Conservation (phyloP, 2,329 filamentous ascomycete species). For the Colletotrichum tabaci region DNA sequence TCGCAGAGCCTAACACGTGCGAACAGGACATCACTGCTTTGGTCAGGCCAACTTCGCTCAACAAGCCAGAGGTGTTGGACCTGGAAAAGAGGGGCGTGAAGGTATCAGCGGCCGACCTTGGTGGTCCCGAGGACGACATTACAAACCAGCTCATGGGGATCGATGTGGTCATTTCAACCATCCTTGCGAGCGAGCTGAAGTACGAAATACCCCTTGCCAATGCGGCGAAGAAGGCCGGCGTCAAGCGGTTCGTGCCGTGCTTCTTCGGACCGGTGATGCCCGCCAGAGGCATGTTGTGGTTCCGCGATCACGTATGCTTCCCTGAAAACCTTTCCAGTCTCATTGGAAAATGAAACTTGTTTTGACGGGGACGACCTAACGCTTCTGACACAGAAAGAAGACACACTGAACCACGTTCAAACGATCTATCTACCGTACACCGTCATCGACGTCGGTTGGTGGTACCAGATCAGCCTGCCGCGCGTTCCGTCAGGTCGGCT, state of each 20-base stretch:
- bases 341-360: no score
- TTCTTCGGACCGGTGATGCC: slow-evolving; percentile 63
- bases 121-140: slow-evolving; percentile 47
- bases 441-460: slow-evolving; percentile 70
- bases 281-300: slow-evolving; percentile 50
- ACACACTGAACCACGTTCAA: slow-evolving; percentile 64
- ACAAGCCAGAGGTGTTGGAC: slow-evolving; percentile 59
- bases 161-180: slow-evolving; percentile 61
- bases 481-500: slow-evolving; percentile 47
- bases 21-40: slow-evolving; percentile 63
- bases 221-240: slow-evolving; percentile 64
- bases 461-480: slow-evolving; percentile 64
- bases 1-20: no score
- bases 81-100: slow-evolving; percentile 60
- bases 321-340: no score
- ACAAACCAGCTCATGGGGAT: slow-evolving; percentile 29
- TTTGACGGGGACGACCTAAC: not conserved
- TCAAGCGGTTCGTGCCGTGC: slow-evolving; percentile 67
- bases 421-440: slow-evolving; percentile 67
- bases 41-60: slow-evolving; percentile 60
- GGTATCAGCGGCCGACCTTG: slow-evolving; percentile 60
- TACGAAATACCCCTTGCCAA: slow-evolving; percentile 62
- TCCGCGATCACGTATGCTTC: slow-evolving; percentile 45
- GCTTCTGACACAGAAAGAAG: slow-evolving; percentile 57
- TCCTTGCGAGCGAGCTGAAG: slow-evolving; percentile 52